Percentiles rank a stretch among this genome's conserved stretches.
phyloP scores from a whole-genome alignment of 1,284 basidiomycete genomes.

The Ceratobasidium sp. region DNA sequence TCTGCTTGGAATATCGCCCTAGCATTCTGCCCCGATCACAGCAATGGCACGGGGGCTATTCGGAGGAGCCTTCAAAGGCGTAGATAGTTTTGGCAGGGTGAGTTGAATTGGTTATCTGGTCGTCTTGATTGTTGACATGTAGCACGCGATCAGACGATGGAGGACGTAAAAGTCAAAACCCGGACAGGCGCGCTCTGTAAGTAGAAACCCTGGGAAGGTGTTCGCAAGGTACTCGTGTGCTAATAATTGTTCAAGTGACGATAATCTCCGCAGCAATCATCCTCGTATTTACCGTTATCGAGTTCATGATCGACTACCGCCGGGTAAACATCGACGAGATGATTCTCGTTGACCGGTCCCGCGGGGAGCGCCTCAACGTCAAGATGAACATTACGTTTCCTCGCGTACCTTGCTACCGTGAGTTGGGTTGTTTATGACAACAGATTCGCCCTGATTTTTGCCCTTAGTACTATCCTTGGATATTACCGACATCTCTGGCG shows the following conservation, averaged over 20 bases:
- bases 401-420: conserved; percentile 96
- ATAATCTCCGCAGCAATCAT: conserved; percentile 93
- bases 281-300: conserved; percentile 90
- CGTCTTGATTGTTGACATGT: conserved; percentile 37
- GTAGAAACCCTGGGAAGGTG: conserved; percentile 55
- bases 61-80: conserved; percentile 79
- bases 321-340: conserved; percentile 88
- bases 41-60: conserved; percentile 78
- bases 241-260: conserved; percentile 77
- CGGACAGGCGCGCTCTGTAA: conserved; percentile 89
- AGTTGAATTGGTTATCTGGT: conserved; percentile 49
- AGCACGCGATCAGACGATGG: conserved; percentile 80
- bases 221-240: too few species aligned
- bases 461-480: conserved; percentile 89
- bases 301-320: conserved; percentile 92
- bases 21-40: not conserved
- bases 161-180: conserved; percentile 98
- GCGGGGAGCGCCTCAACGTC: conserved; percentile 94
- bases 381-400: conserved; percentile 96
- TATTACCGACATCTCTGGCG: conserved; percentile 98
- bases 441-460: not conserved
- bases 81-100: conserved; percentile 99
- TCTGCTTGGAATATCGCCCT: not conserved
- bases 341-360: conserved; percentile 91
- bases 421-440: conserved; percentile 57